Conservation (phyloP, 2,329 filamentous ascomycete species). For the Atkinsonella texensis region DNA sequence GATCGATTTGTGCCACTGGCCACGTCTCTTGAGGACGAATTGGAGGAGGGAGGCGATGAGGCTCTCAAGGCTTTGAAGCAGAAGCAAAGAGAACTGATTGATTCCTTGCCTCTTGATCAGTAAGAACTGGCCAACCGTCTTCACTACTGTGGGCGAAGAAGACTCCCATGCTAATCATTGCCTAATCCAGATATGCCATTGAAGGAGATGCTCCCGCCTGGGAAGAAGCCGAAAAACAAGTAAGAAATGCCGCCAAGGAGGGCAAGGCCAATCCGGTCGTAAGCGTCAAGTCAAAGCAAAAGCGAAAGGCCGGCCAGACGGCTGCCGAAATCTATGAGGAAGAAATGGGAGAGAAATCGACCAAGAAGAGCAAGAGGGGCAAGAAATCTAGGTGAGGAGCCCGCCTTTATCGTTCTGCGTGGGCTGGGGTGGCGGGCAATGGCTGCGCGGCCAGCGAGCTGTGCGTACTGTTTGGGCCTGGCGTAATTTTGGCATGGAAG, state of each 20-base stretch:
- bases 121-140: slow-evolving; percentile 11
- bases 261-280: slow-evolving; percentile 53
- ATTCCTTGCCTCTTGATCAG: slow-evolving; percentile 77
- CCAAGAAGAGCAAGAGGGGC: slow-evolving; percentile 41
- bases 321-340: slow-evolving; percentile 53
- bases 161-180: slow-evolving; percentile 2
- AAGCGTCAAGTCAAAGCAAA: slow-evolving; percentile 71
- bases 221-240: slow-evolving; percentile 64
- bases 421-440: neutral
- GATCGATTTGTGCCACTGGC: slow-evolving; percentile 60
- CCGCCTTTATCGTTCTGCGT: neutral
- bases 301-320: slow-evolving; percentile 57
- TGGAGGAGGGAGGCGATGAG: slow-evolving; percentile 73
- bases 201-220: slow-evolving; percentile 49
- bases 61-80: slow-evolving; percentile 57
- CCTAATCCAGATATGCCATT: slow-evolving; percentile 45
- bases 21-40: slow-evolving; percentile 63
- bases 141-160: neutral
- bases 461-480: neutral
- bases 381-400: slow-evolving; percentile 19
- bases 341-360: slow-evolving; percentile 42
- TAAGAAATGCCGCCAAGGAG: slow-evolving; percentile 43
- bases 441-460: neutral
- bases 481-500: neutral
- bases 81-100: slow-evolving; percentile 79